Evolutionary conservation across 331 rosid genomes (phyloP).

Genomic region (Stylosanthes scabra): DNA sequence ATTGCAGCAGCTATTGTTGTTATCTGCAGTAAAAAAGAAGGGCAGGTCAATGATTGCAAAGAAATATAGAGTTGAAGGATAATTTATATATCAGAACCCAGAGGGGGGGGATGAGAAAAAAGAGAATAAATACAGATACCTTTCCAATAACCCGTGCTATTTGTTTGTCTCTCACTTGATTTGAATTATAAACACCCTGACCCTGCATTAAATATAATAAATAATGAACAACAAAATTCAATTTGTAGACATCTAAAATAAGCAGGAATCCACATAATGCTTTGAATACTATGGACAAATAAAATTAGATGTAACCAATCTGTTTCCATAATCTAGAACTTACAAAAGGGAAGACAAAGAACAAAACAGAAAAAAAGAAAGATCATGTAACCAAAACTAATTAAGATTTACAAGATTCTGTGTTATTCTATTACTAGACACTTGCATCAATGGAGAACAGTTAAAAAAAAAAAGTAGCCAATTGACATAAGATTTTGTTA

Average conservation of each 20-base stretch:
- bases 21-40: slow-evolving; percentile 56
- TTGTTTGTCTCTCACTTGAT: slow-evolving; percentile 93
- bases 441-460: slow-evolving; percentile 22
- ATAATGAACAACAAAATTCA: not conserved
- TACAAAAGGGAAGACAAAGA: not conserved
- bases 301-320: slow-evolving; percentile 6
- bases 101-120: slow-evolving; percentile 27
- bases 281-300: not conserved
- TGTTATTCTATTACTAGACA: not conserved
- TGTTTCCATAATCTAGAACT: not conserved
- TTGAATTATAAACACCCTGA: slow-evolving; percentile 73
- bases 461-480: slow-evolving; percentile 36
- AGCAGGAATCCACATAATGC: slow-evolving; percentile 7
- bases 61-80: slow-evolving; percentile 17
- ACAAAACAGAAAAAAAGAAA: not conserved
- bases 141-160: slow-evolving; percentile 86
- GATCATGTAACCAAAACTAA: not conserved
- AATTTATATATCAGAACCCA: not conserved
- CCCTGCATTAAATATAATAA: slow-evolving; percentile 57
- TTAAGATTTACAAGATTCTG: slow-evolving; percentile 10
- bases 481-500: slow-evolving; percentile 14
- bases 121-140: slow-evolving; percentile 54
- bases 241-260: not conserved
- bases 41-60: slow-evolving; percentile 23
- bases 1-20: slow-evolving; percentile 92